Percentiles rank a stretch among this genome's conserved stretches.
These are phyloP conservation scores for Filobasidium wieringae DNA, from an alignment of 768 basidiomycete species.

Conservation along the genomic window DNA sequence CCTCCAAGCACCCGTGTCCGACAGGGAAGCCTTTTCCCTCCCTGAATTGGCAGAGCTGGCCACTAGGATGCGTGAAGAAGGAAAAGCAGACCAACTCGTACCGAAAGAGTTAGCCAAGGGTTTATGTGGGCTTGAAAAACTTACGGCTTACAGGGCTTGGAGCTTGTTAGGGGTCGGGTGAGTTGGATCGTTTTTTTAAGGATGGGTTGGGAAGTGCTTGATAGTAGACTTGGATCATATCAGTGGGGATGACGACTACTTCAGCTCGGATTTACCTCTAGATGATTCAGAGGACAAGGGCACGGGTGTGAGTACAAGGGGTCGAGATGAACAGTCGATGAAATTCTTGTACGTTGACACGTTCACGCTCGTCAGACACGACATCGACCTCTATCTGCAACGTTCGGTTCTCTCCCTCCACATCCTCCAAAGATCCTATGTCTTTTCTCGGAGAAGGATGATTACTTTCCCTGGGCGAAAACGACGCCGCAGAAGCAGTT, in stretches of 20 bases:
- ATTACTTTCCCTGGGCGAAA: conserved; percentile 10
- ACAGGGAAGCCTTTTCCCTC: conserved; percentile 22
- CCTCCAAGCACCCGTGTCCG: conserved; percentile 36
- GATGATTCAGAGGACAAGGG: neutral
- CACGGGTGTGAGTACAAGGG: neutral
- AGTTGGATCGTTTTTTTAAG: conserved; percentile 5
- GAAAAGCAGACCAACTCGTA: conserved; percentile 24
- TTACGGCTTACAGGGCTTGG: conserved; percentile 27
- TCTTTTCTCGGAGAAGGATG: conserved; percentile 27
- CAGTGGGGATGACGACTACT: conserved; percentile 38
- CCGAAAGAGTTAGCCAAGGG: conserved; percentile 15
- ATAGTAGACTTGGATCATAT: neutral
- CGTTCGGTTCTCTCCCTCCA: conserved; percentile 28
- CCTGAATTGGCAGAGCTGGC: conserved; percentile 13
- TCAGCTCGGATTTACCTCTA: conserved; percentile 28
- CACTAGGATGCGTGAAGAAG: conserved; percentile 21
- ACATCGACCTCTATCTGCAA: conserved; percentile 28
- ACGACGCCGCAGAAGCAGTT: neutral
- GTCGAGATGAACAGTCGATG: too few relatives aligned
- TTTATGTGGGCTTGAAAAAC: conserved; percentile 10
- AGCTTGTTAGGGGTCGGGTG: conserved; percentile 28
- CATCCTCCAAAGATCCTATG: conserved; percentile 23
- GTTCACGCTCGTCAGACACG: neutral
- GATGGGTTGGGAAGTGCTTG: neutral
- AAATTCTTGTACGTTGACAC: neutral